These are phyloP conservation scores for Auricularia cornea DNA, from an alignment of 768 basidiomycete genomes.

Conservation along the genomic window DNA sequence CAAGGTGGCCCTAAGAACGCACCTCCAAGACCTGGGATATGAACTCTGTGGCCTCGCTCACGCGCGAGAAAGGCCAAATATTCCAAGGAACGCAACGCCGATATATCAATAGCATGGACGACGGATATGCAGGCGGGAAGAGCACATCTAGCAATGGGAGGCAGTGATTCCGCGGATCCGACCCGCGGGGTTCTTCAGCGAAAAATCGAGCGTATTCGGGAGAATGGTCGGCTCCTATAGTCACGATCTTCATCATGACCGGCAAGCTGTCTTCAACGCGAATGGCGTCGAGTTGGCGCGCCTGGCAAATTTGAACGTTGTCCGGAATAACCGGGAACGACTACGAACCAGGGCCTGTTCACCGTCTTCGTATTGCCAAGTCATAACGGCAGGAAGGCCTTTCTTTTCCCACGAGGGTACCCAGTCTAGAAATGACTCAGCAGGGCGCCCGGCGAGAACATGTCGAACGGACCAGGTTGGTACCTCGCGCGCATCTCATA, in stretches of 20 bases:
- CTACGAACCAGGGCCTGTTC: no score
- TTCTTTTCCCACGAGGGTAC: no score
- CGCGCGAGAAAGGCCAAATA: background rate
- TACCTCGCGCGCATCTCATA: no score
- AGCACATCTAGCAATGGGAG: background rate
- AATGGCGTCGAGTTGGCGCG: no score
- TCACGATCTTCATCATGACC: background rate
- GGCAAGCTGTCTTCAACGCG: background rate
- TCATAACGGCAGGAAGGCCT: no score
- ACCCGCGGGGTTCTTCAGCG: background rate
- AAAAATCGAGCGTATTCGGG: background rate
- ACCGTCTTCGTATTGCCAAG: no score
- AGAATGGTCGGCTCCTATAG: background rate
- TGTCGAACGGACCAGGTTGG: no score
- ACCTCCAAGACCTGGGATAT: background rate
- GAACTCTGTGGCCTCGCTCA: background rate
- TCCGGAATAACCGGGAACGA: no score
- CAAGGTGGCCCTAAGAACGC: background rate
- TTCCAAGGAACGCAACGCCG: background rate
- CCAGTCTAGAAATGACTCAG: no score
- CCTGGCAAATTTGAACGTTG: no score
- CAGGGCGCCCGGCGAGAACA: no score
- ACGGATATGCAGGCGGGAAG: background rate
- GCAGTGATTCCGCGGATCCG: background rate
- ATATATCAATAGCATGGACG: background rate